Conservation (phyloP, 179 eudicot genomes). For the Patellifolia procumbens region DNA sequence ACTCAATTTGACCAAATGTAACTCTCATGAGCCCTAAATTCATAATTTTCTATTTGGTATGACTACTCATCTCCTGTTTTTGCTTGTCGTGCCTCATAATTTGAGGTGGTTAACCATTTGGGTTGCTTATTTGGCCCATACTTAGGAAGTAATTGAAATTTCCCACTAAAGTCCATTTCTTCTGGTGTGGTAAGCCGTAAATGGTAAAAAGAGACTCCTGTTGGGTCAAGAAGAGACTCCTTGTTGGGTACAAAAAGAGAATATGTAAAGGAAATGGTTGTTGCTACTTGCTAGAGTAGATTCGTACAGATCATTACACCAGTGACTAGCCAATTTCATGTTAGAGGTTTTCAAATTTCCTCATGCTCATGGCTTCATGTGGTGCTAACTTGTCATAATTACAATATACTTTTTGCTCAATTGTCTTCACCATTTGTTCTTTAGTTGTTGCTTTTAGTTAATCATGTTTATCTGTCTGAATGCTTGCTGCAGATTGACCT, state of each 20-base stretch:
- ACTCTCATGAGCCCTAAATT: not conserved
- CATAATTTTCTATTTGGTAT: not conserved
- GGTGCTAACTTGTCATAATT: not conserved
- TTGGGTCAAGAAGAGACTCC: not conserved
- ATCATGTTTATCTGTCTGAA: constrained; percentile 15
- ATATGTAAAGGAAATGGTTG: not conserved
- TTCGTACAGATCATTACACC: not conserved
- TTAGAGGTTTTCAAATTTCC: not conserved
- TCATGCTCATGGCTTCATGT: not conserved
- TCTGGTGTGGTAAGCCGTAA: not conserved
- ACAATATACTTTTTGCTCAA: not conserved
- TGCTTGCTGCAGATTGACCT: constrained; percentile 67
- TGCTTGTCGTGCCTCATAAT: not conserved
- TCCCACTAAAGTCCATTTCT: not conserved
- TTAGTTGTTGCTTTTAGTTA: constrained; percentile 5
- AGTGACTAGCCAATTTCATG: not conserved
- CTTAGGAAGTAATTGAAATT: not conserved
- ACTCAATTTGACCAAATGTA: not conserved
- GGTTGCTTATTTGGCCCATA: not conserved
- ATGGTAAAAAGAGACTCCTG: no score
- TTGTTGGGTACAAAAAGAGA: not conserved
- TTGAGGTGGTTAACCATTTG: not conserved
- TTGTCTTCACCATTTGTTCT: not conserved
- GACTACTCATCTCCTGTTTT: not conserved
- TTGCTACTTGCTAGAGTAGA: not conserved